These are phyloP conservation scores for Strigomonas oncopelti DNA, from an alignment of 208 protist genomes.

Conservation along the genomic window DNA sequence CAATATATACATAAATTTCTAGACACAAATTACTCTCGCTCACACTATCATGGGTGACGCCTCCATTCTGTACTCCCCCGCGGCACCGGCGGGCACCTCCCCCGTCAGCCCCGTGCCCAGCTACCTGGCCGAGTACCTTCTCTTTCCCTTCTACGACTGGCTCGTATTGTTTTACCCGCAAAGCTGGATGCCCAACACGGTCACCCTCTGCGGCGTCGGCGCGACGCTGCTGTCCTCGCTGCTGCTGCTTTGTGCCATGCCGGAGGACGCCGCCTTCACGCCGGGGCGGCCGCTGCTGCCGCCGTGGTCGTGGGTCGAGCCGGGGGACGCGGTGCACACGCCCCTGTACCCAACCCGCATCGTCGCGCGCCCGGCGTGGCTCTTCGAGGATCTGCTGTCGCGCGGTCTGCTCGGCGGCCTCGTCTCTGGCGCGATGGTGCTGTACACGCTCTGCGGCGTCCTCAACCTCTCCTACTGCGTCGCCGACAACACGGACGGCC, in stretches of 20 bases:
- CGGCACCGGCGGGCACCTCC: slow-evolving; percentile 29
- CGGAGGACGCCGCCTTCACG: slow-evolving; percentile 45
- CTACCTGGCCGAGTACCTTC: slow-evolving; percentile 71
- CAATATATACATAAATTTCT: too few relatives aligned
- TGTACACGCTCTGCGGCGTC: slow-evolving; percentile 58
- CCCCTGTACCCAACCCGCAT: slow-evolving; percentile 45
- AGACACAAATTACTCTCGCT: background rate
- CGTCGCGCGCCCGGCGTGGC: slow-evolving; percentile 15
- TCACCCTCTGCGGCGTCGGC: slow-evolving; percentile 75
- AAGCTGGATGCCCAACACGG: slow-evolving; percentile 74
- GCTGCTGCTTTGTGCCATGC: slow-evolving; percentile 76
- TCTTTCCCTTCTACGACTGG: slow-evolving; percentile 81
- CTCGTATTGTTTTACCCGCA: slow-evolving; percentile 54
- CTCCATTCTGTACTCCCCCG: slow-evolving; percentile 30
- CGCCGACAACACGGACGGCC: slow-evolving; percentile 88
- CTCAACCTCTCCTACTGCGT: slow-evolving; percentile 85
- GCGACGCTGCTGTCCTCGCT: slow-evolving; percentile 66
- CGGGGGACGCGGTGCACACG: slow-evolving; percentile 14
- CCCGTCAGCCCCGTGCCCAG: slow-evolving; percentile 48
- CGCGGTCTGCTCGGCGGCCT: background rate
- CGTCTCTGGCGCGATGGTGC: slow-evolving; percentile 30
- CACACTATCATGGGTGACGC: slow-evolving; percentile 1
- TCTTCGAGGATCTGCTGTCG: background rate
- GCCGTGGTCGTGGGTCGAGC: slow-evolving; percentile 37
- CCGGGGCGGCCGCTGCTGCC: slow-evolving; percentile 40